A percentile compares a stretch with the other conserved stretches of the same genome.
phyloP scores from a whole-genome alignment of 306 rosid species.

The Vicia faba region DNA sequence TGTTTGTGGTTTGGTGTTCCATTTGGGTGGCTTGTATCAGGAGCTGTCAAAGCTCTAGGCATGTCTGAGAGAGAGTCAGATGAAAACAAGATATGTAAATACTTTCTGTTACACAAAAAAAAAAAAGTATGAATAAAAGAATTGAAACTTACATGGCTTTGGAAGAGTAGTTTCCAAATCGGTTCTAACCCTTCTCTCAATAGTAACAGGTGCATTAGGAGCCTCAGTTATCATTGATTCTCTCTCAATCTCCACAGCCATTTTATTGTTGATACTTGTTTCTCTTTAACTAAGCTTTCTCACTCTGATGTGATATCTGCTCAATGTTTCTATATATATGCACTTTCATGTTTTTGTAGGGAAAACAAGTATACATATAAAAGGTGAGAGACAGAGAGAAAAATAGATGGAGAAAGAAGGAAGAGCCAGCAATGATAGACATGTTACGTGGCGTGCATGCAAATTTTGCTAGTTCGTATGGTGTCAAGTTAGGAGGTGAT shows the following conservation, averaged over 20 bases:
- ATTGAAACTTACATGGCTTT: slow-evolving; percentile 63
- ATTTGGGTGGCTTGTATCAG: slow-evolving; percentile 65
- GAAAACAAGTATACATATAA: not conserved
- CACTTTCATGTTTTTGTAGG: not conserved
- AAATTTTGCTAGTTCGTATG: not conserved
- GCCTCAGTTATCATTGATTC: slow-evolving; percentile 69
- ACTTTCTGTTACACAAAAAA: not conserved
- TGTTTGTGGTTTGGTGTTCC: slow-evolving; percentile 71
- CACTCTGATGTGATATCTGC: slow-evolving; percentile 2
- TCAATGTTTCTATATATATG: slow-evolving; percentile 10
- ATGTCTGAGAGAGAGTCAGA: slow-evolving; percentile 45
- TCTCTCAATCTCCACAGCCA: slow-evolving; percentile 51
- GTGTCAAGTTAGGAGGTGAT: slow-evolving; percentile 17
- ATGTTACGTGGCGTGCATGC: slow-evolving; percentile 4
- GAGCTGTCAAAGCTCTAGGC: slow-evolving; percentile 73
- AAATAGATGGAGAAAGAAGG: slow-evolving; percentile 24
- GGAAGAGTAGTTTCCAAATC: slow-evolving; percentile 75
- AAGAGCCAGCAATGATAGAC: slow-evolving; percentile 16
- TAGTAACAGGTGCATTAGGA: slow-evolving; percentile 57
- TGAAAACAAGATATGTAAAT: too few relatives aligned
- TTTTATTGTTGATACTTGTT: slow-evolving; percentile 12
- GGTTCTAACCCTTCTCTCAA: slow-evolving; percentile 60
- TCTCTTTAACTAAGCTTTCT: not conserved
- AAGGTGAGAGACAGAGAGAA: not conserved
- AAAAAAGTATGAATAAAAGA: not conserved